Percentiles rank a stretch among this genome's conserved stretches.
Evolutionary conservation across 495 filamentous ascomycete genomes (phyloP).

Genomic region (Geoglossum glabrum): DNA sequence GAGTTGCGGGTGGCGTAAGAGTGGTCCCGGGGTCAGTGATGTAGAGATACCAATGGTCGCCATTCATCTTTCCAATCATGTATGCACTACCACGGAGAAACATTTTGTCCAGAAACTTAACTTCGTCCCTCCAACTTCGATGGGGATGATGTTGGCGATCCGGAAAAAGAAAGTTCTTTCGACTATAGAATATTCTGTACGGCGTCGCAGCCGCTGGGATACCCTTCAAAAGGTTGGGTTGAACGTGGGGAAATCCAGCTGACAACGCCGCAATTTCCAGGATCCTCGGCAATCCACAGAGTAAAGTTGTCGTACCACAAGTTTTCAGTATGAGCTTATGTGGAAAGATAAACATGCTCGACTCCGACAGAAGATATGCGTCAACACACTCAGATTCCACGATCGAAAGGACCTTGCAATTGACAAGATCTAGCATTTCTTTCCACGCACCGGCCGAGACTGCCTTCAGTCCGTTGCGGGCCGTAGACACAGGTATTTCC

Average conservation of each 20-base stretch:
- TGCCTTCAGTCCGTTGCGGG: conserved; percentile 64
- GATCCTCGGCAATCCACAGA: conserved; percentile 72
- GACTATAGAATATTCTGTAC: conserved; percentile 94
- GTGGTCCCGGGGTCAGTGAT: conserved; percentile 67
- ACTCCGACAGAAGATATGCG: conserved; percentile 94
- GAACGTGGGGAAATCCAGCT: conserved; percentile 62
- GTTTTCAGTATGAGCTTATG: conserved; percentile 99
- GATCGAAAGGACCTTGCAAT: conserved; percentile 93
- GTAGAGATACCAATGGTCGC: conserved; percentile 98
- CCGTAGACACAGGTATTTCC: conserved; percentile 46
- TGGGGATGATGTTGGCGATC: conserved; percentile 89
- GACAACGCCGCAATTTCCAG: conserved; percentile 74
- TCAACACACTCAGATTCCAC: conserved; percentile 90
- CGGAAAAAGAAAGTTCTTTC: conserved; percentile 95
- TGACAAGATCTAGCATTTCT: conserved; percentile 90
- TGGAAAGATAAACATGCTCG: conserved; percentile 98
- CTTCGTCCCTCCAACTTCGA: conserved; percentile 93
- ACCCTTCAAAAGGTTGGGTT: conserved; percentile 29
- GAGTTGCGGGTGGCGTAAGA: conserved; percentile 72
- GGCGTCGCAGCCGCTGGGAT: conserved; percentile 58
- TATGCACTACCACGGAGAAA: conserved; percentile 91
- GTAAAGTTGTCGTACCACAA: conserved; percentile 88
- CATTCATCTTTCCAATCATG: conserved; percentile 99
- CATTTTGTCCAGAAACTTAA: conserved; percentile 70
- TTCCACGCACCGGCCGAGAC: conserved; percentile 77